phyloP scores from a whole-genome alignment of 2,329 filamentous ascomycete genomes.

The Gaeumannomyces sp. region DNA sequence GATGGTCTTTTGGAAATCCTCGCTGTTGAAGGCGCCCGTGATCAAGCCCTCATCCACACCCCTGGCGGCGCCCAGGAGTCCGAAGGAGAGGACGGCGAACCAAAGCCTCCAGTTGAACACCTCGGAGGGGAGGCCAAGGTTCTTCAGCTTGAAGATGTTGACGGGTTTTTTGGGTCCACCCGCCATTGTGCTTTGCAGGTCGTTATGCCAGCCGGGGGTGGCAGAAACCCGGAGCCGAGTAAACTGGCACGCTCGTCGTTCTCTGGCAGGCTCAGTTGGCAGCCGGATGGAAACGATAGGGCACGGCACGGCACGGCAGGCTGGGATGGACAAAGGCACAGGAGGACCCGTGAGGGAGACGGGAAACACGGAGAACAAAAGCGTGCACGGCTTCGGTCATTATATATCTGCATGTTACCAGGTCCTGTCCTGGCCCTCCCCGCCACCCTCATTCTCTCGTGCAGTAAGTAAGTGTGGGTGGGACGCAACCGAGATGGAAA shows the following conservation, averaged over 20 bases:
- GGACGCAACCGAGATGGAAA: too few species aligned
- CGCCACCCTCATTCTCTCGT: too few species aligned
- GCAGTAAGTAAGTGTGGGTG: too few species aligned
- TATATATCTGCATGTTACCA: not conserved
- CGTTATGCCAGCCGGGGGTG: too few species aligned
- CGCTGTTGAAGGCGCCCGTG: slow-evolving; percentile 62
- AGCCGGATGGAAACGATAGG: not conserved
- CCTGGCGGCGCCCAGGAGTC: slow-evolving; percentile 68
- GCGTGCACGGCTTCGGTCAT: not conserved
- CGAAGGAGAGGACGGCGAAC: slow-evolving; percentile 69
- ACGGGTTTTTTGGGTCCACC: slow-evolving; percentile 40
- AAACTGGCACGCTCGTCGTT: too few species aligned
- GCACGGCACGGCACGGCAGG: not conserved
- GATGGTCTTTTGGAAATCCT: slow-evolving; percentile 56
- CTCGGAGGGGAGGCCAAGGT: slow-evolving; percentile 61
- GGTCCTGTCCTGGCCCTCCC: too few species aligned
- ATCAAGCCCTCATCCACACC: slow-evolving; percentile 80
- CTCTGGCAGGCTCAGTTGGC: not conserved
- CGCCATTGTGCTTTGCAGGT: slow-evolving; percentile 3
- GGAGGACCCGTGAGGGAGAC: not conserved
- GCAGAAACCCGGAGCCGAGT: not conserved
- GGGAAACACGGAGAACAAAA: not conserved
- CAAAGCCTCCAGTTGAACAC: slow-evolving; percentile 73
- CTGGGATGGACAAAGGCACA: not conserved
- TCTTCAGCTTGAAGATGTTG: slow-evolving; percentile 58